These are phyloP conservation scores for Penicillium expansum DNA, from an alignment of 2,329 filamentous ascomycete species.

Conservation along the genomic window DNA sequence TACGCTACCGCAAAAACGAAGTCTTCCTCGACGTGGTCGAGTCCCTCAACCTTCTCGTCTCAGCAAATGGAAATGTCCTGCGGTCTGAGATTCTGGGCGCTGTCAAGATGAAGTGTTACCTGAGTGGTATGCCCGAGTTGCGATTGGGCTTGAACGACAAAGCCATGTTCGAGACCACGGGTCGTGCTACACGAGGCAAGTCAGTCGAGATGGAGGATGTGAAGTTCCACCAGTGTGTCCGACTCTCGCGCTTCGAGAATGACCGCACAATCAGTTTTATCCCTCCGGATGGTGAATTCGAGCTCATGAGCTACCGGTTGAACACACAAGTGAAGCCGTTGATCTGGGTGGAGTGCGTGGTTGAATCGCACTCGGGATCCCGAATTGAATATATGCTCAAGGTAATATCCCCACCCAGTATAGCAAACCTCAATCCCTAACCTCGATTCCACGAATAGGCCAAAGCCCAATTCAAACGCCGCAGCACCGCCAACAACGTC, in stretches of 20 bases:
- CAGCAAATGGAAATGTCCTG: slow-evolving; percentile 88
- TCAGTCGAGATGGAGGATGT: slow-evolving; percentile 99
- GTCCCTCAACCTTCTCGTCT: slow-evolving; percentile 92
- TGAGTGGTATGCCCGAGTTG: slow-evolving; percentile 96
- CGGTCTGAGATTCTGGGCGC: slow-evolving; percentile 95
- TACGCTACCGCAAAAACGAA: slow-evolving; percentile 98
- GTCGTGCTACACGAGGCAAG: slow-evolving; percentile 88
- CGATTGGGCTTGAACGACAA: slow-evolving; percentile 96
- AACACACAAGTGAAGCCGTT: slow-evolving; percentile 98
- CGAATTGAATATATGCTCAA: slow-evolving; percentile 99
- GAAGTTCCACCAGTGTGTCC: slow-evolving; percentile 98
- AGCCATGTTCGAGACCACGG: slow-evolving; percentile 98
- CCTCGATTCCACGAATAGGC: slow-evolving; percentile 51
- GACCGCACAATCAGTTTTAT: slow-evolving; percentile 99
- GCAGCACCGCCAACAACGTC: slow-evolving; percentile 97
- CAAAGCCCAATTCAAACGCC: slow-evolving; percentile 94
- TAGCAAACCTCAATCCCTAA: not conserved
- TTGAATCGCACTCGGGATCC: slow-evolving; percentile 92
- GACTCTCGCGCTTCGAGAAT: slow-evolving; percentile 94
- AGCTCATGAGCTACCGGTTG: slow-evolving; percentile 97
- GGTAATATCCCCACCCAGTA: slow-evolving; percentile 37
- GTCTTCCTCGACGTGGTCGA: slow-evolving; percentile 98
- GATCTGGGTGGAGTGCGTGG: slow-evolving; percentile 98
- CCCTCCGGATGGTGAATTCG: slow-evolving; percentile 95
- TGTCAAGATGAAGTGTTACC: slow-evolving; percentile 99